phyloP scores from a whole-genome alignment of 306 rosid species.

The Biancaea sappan region DNA sequence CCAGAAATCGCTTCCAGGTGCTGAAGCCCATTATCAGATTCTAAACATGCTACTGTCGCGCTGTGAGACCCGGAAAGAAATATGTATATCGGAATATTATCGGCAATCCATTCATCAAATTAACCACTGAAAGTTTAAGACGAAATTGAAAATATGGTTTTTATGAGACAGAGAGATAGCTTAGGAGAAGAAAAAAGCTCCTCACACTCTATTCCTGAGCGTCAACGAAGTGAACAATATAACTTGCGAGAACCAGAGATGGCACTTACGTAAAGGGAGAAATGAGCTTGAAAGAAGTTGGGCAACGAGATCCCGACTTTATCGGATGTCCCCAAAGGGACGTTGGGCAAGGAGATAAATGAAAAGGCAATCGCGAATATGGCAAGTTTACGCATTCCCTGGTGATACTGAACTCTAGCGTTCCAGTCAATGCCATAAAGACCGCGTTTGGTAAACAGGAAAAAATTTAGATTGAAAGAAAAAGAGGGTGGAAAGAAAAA shows the following conservation, averaged over 20 bases:
- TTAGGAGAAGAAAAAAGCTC: background rate
- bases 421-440: too few species aligned
- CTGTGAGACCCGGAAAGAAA: background rate
- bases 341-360: background rate
- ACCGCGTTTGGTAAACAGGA: too few species aligned
- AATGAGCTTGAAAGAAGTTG: background rate
- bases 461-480: too few species aligned
- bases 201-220: too few species aligned
- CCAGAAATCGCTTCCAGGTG: background rate
- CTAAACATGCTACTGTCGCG: background rate
- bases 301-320: too few species aligned
- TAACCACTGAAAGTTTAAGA: background rate
- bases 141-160: background rate
- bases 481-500: too few species aligned
- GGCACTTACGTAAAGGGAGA: conserved; percentile 30
- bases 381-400: background rate
- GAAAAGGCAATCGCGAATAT: background rate
- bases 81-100: background rate
- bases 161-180: background rate
- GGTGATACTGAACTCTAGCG: too few species aligned
- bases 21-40: background rate
- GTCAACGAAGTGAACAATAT: background rate
- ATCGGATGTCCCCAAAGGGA: too few species aligned
- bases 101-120: background rate
- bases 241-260: background rate